Base-by-base conservation (phyloP, 1,284 basidiomycete genomes). In the Melampsora americana region DNA sequence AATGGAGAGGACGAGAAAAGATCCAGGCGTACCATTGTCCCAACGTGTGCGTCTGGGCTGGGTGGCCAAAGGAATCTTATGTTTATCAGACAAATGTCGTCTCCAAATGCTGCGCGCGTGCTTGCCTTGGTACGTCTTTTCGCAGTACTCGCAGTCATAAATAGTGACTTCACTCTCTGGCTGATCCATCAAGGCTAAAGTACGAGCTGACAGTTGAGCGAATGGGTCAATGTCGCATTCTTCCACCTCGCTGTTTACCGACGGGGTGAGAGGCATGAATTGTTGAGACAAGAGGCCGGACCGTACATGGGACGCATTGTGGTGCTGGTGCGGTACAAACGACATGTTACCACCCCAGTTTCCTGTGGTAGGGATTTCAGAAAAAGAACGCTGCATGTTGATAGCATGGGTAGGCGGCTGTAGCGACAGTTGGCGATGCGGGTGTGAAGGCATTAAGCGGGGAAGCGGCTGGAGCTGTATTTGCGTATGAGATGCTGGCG, bases 91-190 rank as follows among this genome's bases (percentile, higher is more conserved):
- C 67, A 87, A 79, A 79, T 87, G 86, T 60, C 86, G 79, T 48
- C 86, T 82, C 82, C 86, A 86, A 74, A 87, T 86, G 79, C 84
- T 85, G 67, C 86, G 81, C 0, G 85, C 86, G 75, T 87, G 86
- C 79, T 85, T 85, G 18, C 86, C 86, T 60, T 83, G 83, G 78
- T 87, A 87, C 18, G 81, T 79, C 78, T 85, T 85, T 77, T 84
- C 83, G 79, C 84, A 85, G 71, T 84, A 82, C 26, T 83, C 82
- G 77, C 84, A 85, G 26, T 81, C 80, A 78, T 84, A 85, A 46
- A 78, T 66, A 30, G 66, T 77, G 9, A 78, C 75, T 39, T 77
- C 77, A 26, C 77, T 79, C 23, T 76, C 70, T 23, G 79, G 79
- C 46, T 76, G 73, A 20, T 76, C 73, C 73, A 76, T 76, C 35